These are phyloP conservation scores for Kurtzmaniella cleridarum DNA, from an alignment of 805 yeast species.

Conservation along the genomic window DNA sequence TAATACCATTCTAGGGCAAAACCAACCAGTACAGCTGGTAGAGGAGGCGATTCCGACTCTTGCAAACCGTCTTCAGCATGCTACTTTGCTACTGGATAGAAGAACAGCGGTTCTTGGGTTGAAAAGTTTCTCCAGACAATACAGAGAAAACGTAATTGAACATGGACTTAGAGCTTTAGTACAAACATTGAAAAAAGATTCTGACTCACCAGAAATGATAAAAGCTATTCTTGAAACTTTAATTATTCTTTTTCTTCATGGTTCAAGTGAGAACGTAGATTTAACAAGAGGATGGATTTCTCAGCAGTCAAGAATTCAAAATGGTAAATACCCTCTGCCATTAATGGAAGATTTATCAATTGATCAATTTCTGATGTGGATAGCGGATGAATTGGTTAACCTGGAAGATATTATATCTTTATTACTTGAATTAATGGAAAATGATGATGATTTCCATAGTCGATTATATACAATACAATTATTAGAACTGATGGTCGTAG, in stretches of 20 bases:
- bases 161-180: conserved; percentile 76
- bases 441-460: conserved; percentile 63
- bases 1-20: conserved; percentile 30
- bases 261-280: conserved; percentile 43
- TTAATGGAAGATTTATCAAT: conserved; percentile 49
- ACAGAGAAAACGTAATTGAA: conserved; percentile 86
- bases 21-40: conserved; percentile 41
- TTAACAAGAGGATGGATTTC: conserved; percentile 67
- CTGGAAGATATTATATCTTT: conserved; percentile 22
- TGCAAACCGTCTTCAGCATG: conserved; percentile 81
- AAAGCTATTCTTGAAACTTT: conserved; percentile 84
- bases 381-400: conserved; percentile 87
- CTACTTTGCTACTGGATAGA: conserved; percentile 77
- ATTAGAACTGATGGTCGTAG: conserved; percentile 73
- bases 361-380: conserved; percentile 91
- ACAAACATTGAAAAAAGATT: conserved; percentile 57
- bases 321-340: conserved; percentile 79
- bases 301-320: conserved; percentile 65
- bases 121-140: conserved; percentile 83
- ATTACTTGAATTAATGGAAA: conserved; percentile 40
- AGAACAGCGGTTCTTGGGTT: conserved; percentile 87
- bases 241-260: conserved; percentile 71
- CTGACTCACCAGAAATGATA: conserved; percentile 63
- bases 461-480: conserved; percentile 79
- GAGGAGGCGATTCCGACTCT: conserved; percentile 84